These are phyloP conservation scores for Theobroma grandiflorum DNA, from an alignment of 441 rosid genomes.

Conservation along the genomic window DNA sequence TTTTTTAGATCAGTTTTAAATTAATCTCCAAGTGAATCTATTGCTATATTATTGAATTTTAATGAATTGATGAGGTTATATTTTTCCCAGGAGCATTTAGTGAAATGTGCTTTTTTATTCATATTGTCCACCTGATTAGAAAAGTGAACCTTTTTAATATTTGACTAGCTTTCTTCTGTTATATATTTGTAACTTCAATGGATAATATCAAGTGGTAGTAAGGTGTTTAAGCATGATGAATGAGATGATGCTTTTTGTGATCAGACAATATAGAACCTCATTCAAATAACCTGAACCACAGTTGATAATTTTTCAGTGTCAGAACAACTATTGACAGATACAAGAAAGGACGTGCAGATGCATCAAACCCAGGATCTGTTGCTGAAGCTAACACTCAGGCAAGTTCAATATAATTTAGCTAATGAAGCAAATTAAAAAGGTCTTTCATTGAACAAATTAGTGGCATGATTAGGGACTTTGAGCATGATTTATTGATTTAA, in stretches of 20 bases:
- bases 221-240: neutral
- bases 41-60: neutral
- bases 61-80: neutral
- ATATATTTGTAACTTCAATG: neutral
- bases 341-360: slow-evolving; percentile 66
- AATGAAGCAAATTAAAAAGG: neutral
- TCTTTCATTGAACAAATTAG: neutral
- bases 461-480: neutral
- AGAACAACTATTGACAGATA: slow-evolving; percentile 74
- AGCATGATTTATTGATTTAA: too few species aligned
- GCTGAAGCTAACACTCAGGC: slow-evolving; percentile 83
- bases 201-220: neutral
- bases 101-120: neutral
- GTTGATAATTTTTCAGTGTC: slow-evolving; percentile 47
- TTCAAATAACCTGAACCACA: neutral
- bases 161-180: neutral
- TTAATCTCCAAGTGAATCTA: neutral
- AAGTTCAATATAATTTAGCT: neutral
- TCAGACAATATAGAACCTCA: neutral
- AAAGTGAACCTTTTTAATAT: neutral
- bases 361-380: slow-evolving; percentile 57
- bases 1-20: neutral
- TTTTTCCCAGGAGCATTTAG: neutral
- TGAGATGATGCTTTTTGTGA: neutral
- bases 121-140: neutral